Evolutionary conservation across 306 rosid genomes (phyloP).

Genomic region (Castanopsis chinensis): DNA sequence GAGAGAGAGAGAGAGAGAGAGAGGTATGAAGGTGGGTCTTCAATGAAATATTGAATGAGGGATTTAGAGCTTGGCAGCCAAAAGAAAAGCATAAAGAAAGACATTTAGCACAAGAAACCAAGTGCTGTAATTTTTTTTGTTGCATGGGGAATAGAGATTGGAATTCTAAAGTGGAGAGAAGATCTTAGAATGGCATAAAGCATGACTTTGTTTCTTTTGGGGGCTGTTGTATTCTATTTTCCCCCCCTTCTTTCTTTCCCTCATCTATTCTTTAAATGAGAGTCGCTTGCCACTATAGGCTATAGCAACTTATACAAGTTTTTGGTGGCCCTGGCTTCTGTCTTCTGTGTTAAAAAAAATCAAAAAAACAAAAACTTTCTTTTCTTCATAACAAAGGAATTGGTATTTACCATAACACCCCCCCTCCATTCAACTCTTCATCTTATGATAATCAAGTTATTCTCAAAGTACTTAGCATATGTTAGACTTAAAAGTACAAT

Average conservation of each 20-base stretch:
- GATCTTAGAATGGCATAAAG: conserved; percentile 80
- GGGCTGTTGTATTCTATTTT: conserved; percentile 43
- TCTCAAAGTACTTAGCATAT: neutral
- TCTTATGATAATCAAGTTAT: neutral
- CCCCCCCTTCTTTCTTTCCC: conserved; percentile 10
- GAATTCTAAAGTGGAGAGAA: conserved; percentile 77
- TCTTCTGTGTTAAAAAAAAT: conserved; percentile 34
- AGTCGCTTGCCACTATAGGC: conserved; percentile 44
- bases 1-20: neutral
- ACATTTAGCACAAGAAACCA: conserved; percentile 51
- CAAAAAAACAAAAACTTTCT: conserved; percentile 28
- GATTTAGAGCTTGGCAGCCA: conserved; percentile 29
- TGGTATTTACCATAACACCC: conserved; percentile 36
- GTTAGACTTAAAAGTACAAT: neutral
- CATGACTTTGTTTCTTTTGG: conserved; percentile 80
- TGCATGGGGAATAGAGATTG: conserved; percentile 85
- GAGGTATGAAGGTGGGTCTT: conserved; percentile 4
- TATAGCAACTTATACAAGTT: conserved; percentile 36
- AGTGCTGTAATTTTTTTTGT: conserved; percentile 40
- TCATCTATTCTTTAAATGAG: conserved; percentile 53
- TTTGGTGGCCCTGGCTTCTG: conserved; percentile 34
- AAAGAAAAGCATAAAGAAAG: conserved; percentile 63
- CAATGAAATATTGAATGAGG: conserved; percentile 9
- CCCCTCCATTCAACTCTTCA: conserved; percentile 5
- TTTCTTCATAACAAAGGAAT: conserved; percentile 78